A percentile compares a stretch with the other conserved stretches of the same genome.
These are phyloP conservation scores for Tubosaeta sp. DNA, from an alignment of 768 basidiomycete species.

Conservation along the genomic window DNA sequence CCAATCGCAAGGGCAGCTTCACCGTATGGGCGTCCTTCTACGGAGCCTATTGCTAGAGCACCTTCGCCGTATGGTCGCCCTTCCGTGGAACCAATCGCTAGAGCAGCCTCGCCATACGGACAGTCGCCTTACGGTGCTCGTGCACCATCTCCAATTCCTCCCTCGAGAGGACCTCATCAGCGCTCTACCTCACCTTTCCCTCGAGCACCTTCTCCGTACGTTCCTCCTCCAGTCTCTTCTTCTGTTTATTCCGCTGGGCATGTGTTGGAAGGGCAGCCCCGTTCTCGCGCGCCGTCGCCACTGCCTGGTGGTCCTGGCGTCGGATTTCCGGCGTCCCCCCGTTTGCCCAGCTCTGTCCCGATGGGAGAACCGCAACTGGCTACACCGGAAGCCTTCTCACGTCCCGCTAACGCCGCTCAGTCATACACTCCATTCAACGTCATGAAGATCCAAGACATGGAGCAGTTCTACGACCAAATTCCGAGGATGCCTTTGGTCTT, in stretches of 20 bases:
- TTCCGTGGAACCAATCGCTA: constrained; percentile 40
- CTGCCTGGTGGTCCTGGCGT: constrained; percentile 41
- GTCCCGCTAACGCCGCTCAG: constrained; percentile 63
- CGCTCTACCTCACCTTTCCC: constrained; percentile 32
- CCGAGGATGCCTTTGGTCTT: constrained; percentile 73
- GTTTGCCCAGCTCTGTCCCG: constrained; percentile 16
- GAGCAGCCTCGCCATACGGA: constrained; percentile 31
- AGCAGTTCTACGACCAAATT: constrained; percentile 59
- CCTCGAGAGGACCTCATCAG: constrained; percentile 14
- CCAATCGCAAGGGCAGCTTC: constrained; percentile 24
- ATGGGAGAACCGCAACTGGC: constrained; percentile 37
- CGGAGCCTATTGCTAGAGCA: constrained; percentile 37
- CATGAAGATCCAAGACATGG: constrained; percentile 75
- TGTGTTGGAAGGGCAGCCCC: constrained; percentile 50
- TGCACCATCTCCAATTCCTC: constrained; percentile 29
- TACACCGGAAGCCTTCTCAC: constrained; percentile 70
- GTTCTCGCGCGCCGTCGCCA: constrained; percentile 49
- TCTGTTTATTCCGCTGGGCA: constrained; percentile 55
- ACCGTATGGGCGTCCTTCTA: constrained; percentile 29
- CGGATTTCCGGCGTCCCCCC: constrained; percentile 27
- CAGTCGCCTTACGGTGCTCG: constrained; percentile 23
- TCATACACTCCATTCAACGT: constrained; percentile 66
- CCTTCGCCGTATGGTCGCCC: constrained; percentile 33
- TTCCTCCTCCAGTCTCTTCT: constrained; percentile 9
- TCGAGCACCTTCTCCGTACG: constrained; percentile 28